Evolutionary conservation across 2,329 filamentous ascomycete genomes (phyloP), one percentile per base, ranked within the genome.

Genomic region (Zalaria obscura): DNA sequence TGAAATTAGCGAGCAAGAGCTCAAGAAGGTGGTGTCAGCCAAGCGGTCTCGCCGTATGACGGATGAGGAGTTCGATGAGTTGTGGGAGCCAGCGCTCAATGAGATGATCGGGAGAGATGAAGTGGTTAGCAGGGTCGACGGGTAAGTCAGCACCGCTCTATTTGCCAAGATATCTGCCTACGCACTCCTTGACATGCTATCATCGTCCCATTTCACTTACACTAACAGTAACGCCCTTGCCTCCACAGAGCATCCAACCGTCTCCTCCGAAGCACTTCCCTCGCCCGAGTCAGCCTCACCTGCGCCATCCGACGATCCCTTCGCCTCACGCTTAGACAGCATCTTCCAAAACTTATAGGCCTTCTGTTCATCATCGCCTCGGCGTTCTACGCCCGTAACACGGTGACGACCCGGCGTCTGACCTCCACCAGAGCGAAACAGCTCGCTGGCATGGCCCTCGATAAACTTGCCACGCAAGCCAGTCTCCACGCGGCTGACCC

Each of bases 61-160:
- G 48, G 79, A 87, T 54, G 73, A 82, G 35, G 89, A 96, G 57
- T 95, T 98, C 55, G 86, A 96, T 50, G 85, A 94, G 44, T 74
- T 98, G 5, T 91, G 83, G 76, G 67, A 69, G 27, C 75, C 75
- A 47, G 83, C 83, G 2, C 73, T 88, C 43, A 80, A 78, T 11
- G 83, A 88, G 52, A 75, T 88, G 40, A 71, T 70, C 33, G 62
- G 64, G 18, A 67, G 72, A 40, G 77, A 82, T 36, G 78, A 82
- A 57, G 62, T 81, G 35, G 60, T 73, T 18, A 68, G 66, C 50
- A 68, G 63, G 35, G 65, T 66, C 36, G 68, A 76, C 55, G 67
- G 67, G 77, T 80, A 73, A 75, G 75, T 68, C 48, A 18, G 18
- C 18, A 18, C 18, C 18, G 18, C 18, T 18, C 18, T 18, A 18